Percentiles rank a stretch among this genome's conserved stretches.
These are phyloP conservation scores for Capsicum rhomboideum DNA, from an alignment of 257 asterid species.

Conservation along the genomic window DNA sequence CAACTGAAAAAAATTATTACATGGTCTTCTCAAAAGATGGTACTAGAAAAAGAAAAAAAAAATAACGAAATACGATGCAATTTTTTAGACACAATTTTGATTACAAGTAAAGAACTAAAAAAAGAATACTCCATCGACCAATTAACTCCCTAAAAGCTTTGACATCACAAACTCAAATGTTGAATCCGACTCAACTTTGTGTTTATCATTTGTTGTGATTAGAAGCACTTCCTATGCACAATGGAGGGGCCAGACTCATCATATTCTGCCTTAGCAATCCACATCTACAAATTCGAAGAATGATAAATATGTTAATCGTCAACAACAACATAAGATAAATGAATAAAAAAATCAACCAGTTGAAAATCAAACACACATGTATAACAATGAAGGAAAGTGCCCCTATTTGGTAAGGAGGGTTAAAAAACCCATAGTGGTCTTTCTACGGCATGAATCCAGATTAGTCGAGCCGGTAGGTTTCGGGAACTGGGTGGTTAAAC, in stretches of 20 bases:
- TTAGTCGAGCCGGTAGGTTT: not conserved
- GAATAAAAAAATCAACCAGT: not conserved
- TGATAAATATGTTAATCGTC: not conserved
- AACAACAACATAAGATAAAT: not conserved
- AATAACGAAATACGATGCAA: no score
- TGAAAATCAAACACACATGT: not conserved
- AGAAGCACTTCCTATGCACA: constrained; percentile 4
- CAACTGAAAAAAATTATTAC: no score
- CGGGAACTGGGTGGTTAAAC: not conserved
- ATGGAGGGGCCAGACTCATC: constrained; percentile 4
- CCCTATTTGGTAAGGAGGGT: not conserved
- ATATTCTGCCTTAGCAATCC: not conserved
- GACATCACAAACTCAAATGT: not conserved
- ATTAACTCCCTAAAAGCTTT: no score
- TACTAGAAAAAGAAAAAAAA: no score
- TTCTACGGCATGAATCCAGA: not conserved
- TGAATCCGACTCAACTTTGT: not conserved
- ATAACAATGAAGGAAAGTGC: not conserved
- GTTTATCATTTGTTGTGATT: not conserved
- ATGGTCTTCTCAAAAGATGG: no score
- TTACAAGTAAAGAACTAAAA: no score
- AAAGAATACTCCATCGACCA: no score
- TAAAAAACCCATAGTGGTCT: not conserved
- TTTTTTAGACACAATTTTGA: no score
- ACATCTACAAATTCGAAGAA: not conserved